phyloP scores from a whole-genome alignment of 1,284 basidiomycete genomes.

The Ganoderma sinense region DNA sequence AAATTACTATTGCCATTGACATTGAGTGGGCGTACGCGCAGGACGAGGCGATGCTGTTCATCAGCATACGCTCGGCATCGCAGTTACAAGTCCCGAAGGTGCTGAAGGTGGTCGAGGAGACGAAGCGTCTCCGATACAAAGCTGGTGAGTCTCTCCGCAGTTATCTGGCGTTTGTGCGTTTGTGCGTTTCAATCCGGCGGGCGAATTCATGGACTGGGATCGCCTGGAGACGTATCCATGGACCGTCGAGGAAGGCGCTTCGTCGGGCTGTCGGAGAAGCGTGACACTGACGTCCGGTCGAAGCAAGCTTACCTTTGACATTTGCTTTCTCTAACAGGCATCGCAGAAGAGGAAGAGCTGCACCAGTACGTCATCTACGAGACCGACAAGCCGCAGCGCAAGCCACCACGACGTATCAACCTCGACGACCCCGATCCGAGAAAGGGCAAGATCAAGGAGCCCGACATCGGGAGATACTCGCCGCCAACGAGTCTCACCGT shows the following conservation, averaged over 20 bases:
- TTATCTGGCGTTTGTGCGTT: not conserved
- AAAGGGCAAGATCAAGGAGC: conserved; percentile 48
- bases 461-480: conserved; percentile 9
- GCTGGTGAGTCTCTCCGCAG: conserved; percentile 53
- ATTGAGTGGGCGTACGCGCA: conserved; percentile 34
- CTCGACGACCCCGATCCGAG: conserved; percentile 55
- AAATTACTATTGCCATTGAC: too few relatives aligned
- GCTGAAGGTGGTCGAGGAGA: conserved; percentile 80
- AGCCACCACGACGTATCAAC: conserved; percentile 72
- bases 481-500: conserved; percentile 52
- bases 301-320: too few relatives aligned
- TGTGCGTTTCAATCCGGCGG: not conserved
- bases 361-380: conserved; percentile 84
- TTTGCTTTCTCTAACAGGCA: conserved; percentile 41
- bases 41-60: conserved; percentile 83
- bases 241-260: too few relatives aligned
- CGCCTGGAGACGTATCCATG: not conserved
- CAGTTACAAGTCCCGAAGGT: conserved; percentile 77
- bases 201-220: too few relatives aligned
- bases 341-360: conserved; percentile 67
- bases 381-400: conserved; percentile 42
- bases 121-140: conserved; percentile 77
- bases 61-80: conserved; percentile 73
- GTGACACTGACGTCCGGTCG: too few relatives aligned
- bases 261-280: too few relatives aligned